Evolutionary conservation across 1,284 basidiomycete genomes (phyloP), one percentile per base, ranked within the genome.

Genomic region (Coniophora puteana): DNA sequence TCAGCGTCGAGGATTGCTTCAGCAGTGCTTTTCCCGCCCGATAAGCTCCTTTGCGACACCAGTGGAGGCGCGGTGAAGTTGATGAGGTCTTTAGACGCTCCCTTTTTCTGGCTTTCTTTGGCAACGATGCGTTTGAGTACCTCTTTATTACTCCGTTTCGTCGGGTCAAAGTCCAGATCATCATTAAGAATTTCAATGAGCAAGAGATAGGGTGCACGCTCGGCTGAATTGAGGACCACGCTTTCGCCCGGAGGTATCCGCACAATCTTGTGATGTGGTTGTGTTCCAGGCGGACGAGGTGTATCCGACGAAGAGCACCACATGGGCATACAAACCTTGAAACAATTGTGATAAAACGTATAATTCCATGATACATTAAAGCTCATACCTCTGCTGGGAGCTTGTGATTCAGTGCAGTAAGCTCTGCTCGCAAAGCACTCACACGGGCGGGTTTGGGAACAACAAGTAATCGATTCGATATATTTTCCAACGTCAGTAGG

Each of bases 181-280:
- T 84, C 84, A 51, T 85, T 79, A 23, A 99, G 73, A 37, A 99
- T 85, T 65, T 99, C 96, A 42, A 99, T 82, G 47, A 97, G 78
- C 12, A 99, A 75, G 24, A 99, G 73, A 59, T 91, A 99, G 2
- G 96, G 96, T 1, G 93, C 94, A 35, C 89, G 80, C 63, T 99
- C 94, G 3, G 96, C 96, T 26, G 95, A 99, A 61, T 99, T 99
- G 34, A 99, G 79, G 5, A 99, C 96, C 25, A 99, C 96, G 31
- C 92, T 91, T 69, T 99, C 96, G 17, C 93, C 92, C 3, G 96
- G 95, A 13, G 94, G 94, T 61, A 99, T 96, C 51, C 96, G 84
- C 30, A 99, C 92, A 40, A 99, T 93, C 27, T 93, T 83, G 59
- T 98, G 94, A 60, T 99, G 95, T 6, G 85, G 80, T 57, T 81